Conservation (phyloP, 2,329 filamentous ascomycete genomes). For the Sporothrix luriei region DNA sequence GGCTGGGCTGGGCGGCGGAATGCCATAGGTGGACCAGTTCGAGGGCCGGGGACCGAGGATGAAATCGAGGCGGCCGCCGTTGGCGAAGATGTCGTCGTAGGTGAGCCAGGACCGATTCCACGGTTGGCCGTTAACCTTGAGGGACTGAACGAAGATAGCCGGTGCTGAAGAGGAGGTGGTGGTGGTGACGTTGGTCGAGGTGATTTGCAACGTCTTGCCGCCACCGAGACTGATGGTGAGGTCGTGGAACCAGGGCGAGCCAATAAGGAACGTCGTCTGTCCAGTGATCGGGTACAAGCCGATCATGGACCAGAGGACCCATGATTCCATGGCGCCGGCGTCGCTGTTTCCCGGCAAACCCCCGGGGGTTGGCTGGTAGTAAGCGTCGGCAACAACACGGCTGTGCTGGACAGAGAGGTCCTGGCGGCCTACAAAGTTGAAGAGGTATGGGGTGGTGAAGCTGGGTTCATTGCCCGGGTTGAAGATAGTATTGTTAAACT, state of each 20-base stretch:
- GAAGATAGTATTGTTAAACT: slow-evolving; percentile 53
- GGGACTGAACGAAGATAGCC: slow-evolving; percentile 64
- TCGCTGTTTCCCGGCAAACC: slow-evolving; percentile 72
- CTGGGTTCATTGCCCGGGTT: slow-evolving; percentile 63
- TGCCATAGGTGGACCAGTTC: slow-evolving; percentile 49
- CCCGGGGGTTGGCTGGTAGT: slow-evolving; percentile 57
- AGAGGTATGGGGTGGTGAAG: slow-evolving; percentile 69
- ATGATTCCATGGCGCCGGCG: slow-evolving; percentile 72
- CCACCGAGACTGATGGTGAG: slow-evolving; percentile 61
- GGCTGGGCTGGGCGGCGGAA: slow-evolving; percentile 19
- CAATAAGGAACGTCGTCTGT: slow-evolving; percentile 68
- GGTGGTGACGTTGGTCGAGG: slow-evolving; percentile 40
- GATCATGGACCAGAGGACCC: slow-evolving; percentile 69
- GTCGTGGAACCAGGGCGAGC: slow-evolving; percentile 64
- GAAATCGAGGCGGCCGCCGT: slow-evolving; percentile 66
- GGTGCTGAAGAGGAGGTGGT: slow-evolving; percentile 47
- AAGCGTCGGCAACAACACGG: slow-evolving; percentile 60
- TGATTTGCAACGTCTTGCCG: slow-evolving; percentile 58
- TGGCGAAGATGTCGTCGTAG: slow-evolving; percentile 67
- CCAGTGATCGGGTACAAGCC: slow-evolving; percentile 69
- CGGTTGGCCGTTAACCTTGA: slow-evolving; percentile 63
- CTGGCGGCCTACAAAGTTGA: slow-evolving; percentile 66
- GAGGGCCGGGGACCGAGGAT: slow-evolving; percentile 57
- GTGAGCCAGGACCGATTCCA: slow-evolving; percentile 68
- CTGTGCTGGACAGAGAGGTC: slow-evolving; percentile 62